phyloP scores from a whole-genome alignment of 83 land plant genomes.

The Isoetes engelmannii region DNA sequence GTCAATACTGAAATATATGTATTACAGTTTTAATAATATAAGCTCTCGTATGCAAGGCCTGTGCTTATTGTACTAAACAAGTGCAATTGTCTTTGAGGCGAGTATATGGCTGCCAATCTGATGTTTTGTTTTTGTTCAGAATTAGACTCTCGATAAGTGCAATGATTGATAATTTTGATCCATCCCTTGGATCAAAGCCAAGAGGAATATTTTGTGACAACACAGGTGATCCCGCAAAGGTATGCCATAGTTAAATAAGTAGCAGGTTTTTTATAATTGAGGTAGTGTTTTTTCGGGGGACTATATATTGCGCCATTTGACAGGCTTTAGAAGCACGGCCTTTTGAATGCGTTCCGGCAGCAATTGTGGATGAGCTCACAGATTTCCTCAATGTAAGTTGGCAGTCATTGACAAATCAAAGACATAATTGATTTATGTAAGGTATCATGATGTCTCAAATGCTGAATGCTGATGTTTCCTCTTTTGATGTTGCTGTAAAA shows the following conservation, averaged over 20 bases:
- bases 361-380: conserved; percentile 64
- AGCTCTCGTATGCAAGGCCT: too few species aligned
- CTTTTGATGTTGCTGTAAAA: not conserved
- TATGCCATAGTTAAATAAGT: not conserved
- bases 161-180: conserved; percentile 64
- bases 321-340: conserved; percentile 44
- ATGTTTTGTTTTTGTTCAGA: conserved; percentile 24
- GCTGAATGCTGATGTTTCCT: not conserved
- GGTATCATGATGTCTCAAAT: not conserved
- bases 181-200: conserved; percentile 51
- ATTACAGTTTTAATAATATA: too few species aligned
- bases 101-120: too few species aligned
- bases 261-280: not conserved
- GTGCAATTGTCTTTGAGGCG: too few species aligned
- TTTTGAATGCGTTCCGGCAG: conserved; percentile 70
- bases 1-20: too few species aligned
- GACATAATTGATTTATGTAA: not conserved
- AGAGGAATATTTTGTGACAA: conserved; percentile 54
- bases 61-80: too few species aligned
- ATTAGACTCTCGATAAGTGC: conserved; percentile 62
- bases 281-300: not conserved
- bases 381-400: conserved; percentile 68
- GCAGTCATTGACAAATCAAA: not conserved
- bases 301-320: not conserved
- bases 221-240: not conserved